These are phyloP conservation scores for Fusarium pseudoanthophilum DNA, from an alignment of 2,329 filamentous ascomycete species.

Conservation along the genomic window DNA sequence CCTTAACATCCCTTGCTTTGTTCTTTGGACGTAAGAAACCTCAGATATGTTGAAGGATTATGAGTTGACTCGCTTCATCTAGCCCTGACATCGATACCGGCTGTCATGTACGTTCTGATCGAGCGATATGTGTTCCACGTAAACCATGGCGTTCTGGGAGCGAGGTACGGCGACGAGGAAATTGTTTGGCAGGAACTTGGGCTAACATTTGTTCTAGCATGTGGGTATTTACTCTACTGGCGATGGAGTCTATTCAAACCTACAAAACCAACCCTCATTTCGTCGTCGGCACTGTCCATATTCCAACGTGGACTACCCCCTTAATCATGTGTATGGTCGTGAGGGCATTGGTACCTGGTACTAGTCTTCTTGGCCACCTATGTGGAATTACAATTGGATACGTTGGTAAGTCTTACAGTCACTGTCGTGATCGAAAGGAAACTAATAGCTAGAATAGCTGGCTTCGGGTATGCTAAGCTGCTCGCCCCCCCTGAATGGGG, in stretches of 20 bases:
- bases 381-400: conserved; percentile 89
- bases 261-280: conserved; percentile 85
- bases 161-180: conserved; percentile 69
- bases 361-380: conserved; percentile 87
- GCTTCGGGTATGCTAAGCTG: conserved; percentile 88
- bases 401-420: conserved; percentile 70
- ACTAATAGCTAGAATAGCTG: conserved; percentile 63
- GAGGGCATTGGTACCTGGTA: conserved; percentile 80
- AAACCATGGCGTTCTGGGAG: conserved; percentile 81
- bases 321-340: conserved; percentile 80
- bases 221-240: conserved; percentile 91
- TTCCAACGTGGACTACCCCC: conserved; percentile 93
- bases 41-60: background rate
- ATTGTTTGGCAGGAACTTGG: background rate
- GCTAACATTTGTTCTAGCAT: conserved; percentile 64
- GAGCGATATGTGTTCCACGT: conserved; percentile 77
- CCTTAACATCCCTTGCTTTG: conserved; percentile 84
- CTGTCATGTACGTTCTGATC: conserved; percentile 80
- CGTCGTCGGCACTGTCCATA: conserved; percentile 68
- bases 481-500: conserved; percentile 90
- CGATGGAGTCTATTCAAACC: conserved; percentile 86
- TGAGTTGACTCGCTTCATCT: conserved; percentile 25
- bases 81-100: conserved; percentile 86
- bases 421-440: background rate
- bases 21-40: conserved; percentile 87